These are phyloP conservation scores for Trametes meyenii DNA, from an alignment of 768 basidiomycete species.

Conservation along the genomic window DNA sequence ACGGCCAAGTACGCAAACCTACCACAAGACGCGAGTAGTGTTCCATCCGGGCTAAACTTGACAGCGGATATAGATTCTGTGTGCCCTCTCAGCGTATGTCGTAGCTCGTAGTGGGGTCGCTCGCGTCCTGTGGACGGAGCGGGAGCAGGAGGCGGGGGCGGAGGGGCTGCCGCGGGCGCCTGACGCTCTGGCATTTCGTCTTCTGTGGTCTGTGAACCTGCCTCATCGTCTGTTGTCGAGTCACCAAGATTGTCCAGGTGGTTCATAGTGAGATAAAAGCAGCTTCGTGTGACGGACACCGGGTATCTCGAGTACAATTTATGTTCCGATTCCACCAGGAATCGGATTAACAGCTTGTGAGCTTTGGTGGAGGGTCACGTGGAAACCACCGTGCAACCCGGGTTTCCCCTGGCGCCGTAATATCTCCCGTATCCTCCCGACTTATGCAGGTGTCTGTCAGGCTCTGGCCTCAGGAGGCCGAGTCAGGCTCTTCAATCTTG, in stretches of 20 bases:
- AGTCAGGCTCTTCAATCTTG: too few species aligned
- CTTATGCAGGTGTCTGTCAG: too few species aligned
- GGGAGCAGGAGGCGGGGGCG: constrained; percentile 38
- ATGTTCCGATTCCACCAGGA: not conserved
- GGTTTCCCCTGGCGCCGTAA: too few species aligned
- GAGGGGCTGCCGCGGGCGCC: constrained; percentile 43
- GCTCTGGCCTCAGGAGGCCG: too few species aligned
- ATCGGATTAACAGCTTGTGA: too few species aligned
- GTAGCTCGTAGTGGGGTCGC: constrained; percentile 71
- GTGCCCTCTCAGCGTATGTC: constrained; percentile 74
- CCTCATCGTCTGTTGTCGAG: constrained; percentile 58
- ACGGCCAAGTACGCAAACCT: constrained; percentile 17
- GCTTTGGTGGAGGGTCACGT: too few species aligned
- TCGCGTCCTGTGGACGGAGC: constrained; percentile 32
- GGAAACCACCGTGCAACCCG: too few species aligned
- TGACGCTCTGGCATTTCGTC: constrained; percentile 75
- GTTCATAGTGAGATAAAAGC: constrained; percentile 11
- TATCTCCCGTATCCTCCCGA: too few species aligned
- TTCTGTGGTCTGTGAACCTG: constrained; percentile 82
- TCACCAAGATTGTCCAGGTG: constrained; percentile 36
- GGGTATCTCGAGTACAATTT: not conserved
- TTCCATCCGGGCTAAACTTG: constrained; percentile 91
- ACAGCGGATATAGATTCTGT: constrained; percentile 84
- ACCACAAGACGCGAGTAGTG: constrained; percentile 87
- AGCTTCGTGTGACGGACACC: not conserved